These are phyloP conservation scores for Xylaria curta DNA, from an alignment of 495 filamentous ascomycete species.

Conservation along the genomic window DNA sequence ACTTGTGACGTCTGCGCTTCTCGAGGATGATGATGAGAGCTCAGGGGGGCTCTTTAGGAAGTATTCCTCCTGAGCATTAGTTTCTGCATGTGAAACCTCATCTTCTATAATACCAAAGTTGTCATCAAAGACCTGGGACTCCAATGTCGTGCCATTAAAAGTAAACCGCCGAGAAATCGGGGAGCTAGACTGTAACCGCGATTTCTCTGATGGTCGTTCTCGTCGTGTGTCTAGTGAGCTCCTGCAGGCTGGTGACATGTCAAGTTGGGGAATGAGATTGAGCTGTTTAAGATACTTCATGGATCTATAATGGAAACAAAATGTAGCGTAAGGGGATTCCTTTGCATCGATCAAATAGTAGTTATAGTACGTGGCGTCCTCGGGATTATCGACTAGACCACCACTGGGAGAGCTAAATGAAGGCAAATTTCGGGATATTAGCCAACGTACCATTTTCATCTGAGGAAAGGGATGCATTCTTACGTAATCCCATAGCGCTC, in stretches of 20 bases:
- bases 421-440: neutral
- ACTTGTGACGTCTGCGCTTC: neutral
- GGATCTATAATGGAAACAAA: slow-evolving; percentile 58
- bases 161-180: slow-evolving; percentile 19
- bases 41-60: slow-evolving; percentile 42
- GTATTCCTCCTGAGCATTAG: slow-evolving; percentile 25
- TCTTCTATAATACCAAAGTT: neutral
- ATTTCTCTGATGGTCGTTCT: neutral
- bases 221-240: neutral
- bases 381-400: slow-evolving; percentile 54
- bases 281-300: slow-evolving; percentile 49
- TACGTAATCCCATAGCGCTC: slow-evolving; percentile 57
- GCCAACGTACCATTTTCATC: too few species aligned
- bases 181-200: neutral
- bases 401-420: slow-evolving; percentile 49
- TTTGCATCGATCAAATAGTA: slow-evolving; percentile 54
- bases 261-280: slow-evolving; percentile 41
- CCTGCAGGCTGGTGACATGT: slow-evolving; percentile 3
- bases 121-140: slow-evolving; percentile 31
- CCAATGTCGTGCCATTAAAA: slow-evolving; percentile 27
- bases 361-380: slow-evolving; percentile 54
- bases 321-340: slow-evolving; percentile 54
- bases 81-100: neutral
- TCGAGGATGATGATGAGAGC: slow-evolving; percentile 29
- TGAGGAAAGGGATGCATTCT: slow-evolving; percentile 31